Evolutionary conservation across 495 filamentous ascomycete genomes (phyloP).

Genomic region (Aspergillus wentii): DNA sequence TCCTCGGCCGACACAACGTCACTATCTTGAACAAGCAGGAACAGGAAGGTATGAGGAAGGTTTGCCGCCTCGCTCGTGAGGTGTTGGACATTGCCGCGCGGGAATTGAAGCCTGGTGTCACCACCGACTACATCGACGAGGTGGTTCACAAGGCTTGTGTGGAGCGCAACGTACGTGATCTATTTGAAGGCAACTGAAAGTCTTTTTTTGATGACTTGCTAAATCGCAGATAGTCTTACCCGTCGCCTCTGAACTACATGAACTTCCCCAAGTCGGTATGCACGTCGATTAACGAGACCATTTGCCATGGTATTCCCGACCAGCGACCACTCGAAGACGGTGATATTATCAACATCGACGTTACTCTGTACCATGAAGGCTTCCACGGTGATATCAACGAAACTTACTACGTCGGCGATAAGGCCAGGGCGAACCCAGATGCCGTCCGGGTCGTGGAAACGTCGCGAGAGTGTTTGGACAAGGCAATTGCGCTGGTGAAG

Average conservation of each 20-base stretch:
- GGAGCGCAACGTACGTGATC: slow-evolving; percentile 73
- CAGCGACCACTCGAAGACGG: slow-evolving; percentile 72
- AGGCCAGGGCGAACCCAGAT: slow-evolving; percentile 67
- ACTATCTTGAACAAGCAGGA: slow-evolving; percentile 72
- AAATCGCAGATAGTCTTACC: slow-evolving; percentile 69
- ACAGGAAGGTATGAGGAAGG: slow-evolving; percentile 87
- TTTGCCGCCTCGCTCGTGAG: slow-evolving; percentile 83
- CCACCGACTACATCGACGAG: slow-evolving; percentile 94
- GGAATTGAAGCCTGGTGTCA: slow-evolving; percentile 78
- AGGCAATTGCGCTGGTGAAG: slow-evolving; percentile 80
- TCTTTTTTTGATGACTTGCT: slow-evolving; percentile 11
- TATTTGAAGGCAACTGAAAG: not conserved
- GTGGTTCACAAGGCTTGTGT: slow-evolving; percentile 94
- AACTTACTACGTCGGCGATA: slow-evolving; percentile 84
- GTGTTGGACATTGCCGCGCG: slow-evolving; percentile 88
- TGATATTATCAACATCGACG: slow-evolving; percentile 87
- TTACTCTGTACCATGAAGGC: slow-evolving; percentile 80
- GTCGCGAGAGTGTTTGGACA: slow-evolving; percentile 72
- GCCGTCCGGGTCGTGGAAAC: slow-evolving; percentile 83
- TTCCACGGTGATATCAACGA: slow-evolving; percentile 90
- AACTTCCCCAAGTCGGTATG: slow-evolving; percentile 98
- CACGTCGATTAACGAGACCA: slow-evolving; percentile 92
- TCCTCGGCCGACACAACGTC: slow-evolving; percentile 69
- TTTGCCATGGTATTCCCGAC: slow-evolving; percentile 91
- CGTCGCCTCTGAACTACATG: slow-evolving; percentile 93